phyloP scores from a whole-genome alignment of 2,329 filamentous ascomycete genomes.

The Ustilaginoidea virens region DNA sequence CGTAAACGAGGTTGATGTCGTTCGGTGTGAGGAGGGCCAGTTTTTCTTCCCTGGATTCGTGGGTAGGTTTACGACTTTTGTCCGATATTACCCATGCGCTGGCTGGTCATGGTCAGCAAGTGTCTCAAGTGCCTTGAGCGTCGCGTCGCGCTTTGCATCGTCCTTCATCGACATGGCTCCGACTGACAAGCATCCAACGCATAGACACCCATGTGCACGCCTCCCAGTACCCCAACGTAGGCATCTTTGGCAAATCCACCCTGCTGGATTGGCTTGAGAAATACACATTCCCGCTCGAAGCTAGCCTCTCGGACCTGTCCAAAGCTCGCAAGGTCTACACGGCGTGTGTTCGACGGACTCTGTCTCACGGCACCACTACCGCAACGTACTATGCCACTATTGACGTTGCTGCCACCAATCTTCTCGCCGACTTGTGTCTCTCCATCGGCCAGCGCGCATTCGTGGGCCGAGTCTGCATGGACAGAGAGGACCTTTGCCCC shows the following conservation, averaged over 20 bases:
- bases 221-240: slow-evolving; percentile 84
- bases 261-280: slow-evolving; percentile 85
- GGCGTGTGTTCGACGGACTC: slow-evolving; percentile 61
- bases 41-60: slow-evolving; percentile 82
- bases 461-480: slow-evolving; percentile 93
- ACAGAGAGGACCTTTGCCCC: slow-evolving; percentile 49
- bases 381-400: slow-evolving; percentile 91
- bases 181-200: too few relatives aligned
- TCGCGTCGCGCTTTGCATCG: too few relatives aligned
- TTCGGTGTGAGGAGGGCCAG: slow-evolving; percentile 28
- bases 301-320: slow-evolving; percentile 47
- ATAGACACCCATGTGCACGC: slow-evolving; percentile 91
- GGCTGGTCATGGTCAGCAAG: neutral
- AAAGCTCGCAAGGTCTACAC: slow-evolving; percentile 60
- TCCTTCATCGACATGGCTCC: too few relatives aligned
- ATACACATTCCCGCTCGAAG: slow-evolving; percentile 90
- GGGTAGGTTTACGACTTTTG: slow-evolving; percentile 42
- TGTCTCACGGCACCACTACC: slow-evolving; percentile 83
- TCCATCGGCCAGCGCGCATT: slow-evolving; percentile 72
- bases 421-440: slow-evolving; percentile 75
- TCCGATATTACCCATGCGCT: too few relatives aligned
- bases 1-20: slow-evolving; percentile 20
- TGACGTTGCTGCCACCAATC: slow-evolving; percentile 75
- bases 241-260: slow-evolving; percentile 86
- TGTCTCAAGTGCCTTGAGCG: too few relatives aligned